Evolutionary conservation across 2,329 filamentous ascomycete genomes (phyloP), one percentile per base, ranked within the genome.

Genomic region (Venturia asperata): DNA sequence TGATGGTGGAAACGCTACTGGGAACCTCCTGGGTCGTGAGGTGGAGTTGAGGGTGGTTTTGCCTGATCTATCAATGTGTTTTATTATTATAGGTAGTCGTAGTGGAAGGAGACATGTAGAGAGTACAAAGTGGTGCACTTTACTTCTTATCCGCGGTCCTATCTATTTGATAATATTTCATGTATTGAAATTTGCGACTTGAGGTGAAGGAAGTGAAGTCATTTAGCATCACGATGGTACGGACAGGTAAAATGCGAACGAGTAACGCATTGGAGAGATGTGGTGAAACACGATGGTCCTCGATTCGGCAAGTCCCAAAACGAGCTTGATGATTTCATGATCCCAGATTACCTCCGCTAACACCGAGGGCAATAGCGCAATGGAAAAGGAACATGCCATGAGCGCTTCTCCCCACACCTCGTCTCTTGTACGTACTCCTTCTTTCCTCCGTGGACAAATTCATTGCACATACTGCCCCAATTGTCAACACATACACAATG

Each of bases 1-100:
- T 34, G 15, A 2, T n/a, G 27, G 30, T 52, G 4, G 10, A 15
- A 15, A 17, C 27, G n/a, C n/a, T 39, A 19, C 27, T 19, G 30
- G 52, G 21, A n/a, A 19, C 1, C 37, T n/a, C 9, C n/a, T 58
- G 52, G 30, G 52, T 13, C 13, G 27, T 52, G 52, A 37, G 27
- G 30, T 9, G 52, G 27, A 30, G 27, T 37, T 58, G 9, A 19
- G 47, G 5, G 11, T 30, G 52, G 15, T 30, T 19, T 58, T 37
- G 52, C 27, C 27, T 58, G 37, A 37, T n/a, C 52, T 37, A 58
- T 58, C 27, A 34, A 37, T 37, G 52, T 58, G 52, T 58, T 17
- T 30, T 34, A 30, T 55, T 30, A 34, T 55, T 55, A 34, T 34
- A 34, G 30, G 30, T 34, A 34, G 13, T 34, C 1, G 41, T 61